Evolutionary conservation across 2,329 filamentous ascomycete species (phyloP), one percentile per base, ranked within the genome.

Genomic region (Talaromyces verruculosus): DNA sequence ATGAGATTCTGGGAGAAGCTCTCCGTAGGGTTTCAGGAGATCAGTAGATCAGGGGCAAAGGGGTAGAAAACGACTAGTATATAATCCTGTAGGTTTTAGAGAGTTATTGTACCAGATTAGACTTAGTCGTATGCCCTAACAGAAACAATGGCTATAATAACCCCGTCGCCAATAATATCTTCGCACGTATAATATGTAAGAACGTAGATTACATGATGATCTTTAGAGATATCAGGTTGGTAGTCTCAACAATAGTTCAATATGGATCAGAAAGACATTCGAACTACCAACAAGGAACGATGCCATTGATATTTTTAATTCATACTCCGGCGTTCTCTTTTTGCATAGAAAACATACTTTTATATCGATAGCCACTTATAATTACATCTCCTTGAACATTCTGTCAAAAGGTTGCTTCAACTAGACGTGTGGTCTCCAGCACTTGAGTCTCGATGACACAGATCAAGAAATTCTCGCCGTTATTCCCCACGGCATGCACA

Each of bases 401-500:
- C 15, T 19, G 39, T 43, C 39, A 43, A 43, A 43, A 43, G 17
- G 39, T 19, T n/a, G 39, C 39, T 19, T 43, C 39, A n/a, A 19
- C 6, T 43, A 43, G 5, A 19, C 39, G 39, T 7, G 39, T 43
- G 39, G 39, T 43, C 39, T 43, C 39, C 39, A 43, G 39, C 17
- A 43, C 39, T 43, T 43, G 39, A 43, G 39, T 43, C 39, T 43
- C 39, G 39, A 43, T 43, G 17, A 43, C 17, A 43, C 39, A 19
- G 6, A 43, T 43, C 39, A 43, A 43, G 17, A 43, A 43, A 43
- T 43, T 43, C 39, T 43, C 39, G 39, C 73, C 72, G 39, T 71
- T 68, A 1, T 70, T 59, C 1, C 70, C 67, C 2, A 71, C 68
- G 4, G 73, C 73, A 69, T 73, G 72, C 25, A 75, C 72, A 19